These are phyloP conservation scores for Zea luxurians DNA, from an alignment of 176 grass and related monocot species.

Conservation along the genomic window DNA sequence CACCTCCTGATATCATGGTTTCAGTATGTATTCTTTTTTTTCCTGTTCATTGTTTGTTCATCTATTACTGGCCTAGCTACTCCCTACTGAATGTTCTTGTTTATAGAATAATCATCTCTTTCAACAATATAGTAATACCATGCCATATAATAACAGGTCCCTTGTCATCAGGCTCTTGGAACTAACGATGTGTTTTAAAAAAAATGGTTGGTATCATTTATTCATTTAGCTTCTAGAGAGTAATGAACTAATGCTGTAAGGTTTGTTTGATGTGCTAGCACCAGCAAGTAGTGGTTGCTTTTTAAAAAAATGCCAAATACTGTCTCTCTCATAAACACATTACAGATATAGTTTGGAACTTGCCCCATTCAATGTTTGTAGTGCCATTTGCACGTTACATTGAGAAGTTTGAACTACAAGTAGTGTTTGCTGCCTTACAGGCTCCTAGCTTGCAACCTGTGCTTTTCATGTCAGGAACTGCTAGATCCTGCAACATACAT, in stretches of 20 bases:
- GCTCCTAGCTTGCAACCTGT: neutral
- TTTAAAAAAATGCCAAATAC: neutral
- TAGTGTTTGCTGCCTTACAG: neutral
- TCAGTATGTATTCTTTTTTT: neutral
- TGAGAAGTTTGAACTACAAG: conserved; percentile 5
- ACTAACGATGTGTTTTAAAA: conserved; percentile 2
- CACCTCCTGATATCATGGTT: neutral
- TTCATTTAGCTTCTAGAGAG: conserved; percentile 5
- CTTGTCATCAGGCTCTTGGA: neutral
- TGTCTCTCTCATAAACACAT: neutral
- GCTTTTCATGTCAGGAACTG: neutral
- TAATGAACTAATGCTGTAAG: neutral
- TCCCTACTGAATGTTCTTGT: conserved; percentile 5
- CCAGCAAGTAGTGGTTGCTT: conserved; percentile 3
- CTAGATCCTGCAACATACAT: neutral
- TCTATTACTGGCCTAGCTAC: neutral
- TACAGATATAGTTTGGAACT: neutral
- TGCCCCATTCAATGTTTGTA: neutral
- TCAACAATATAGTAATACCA: neutral
- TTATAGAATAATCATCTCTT: conserved; percentile 20
- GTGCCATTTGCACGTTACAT: neutral
- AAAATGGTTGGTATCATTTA: conserved; percentile 1
- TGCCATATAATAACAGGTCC: neutral
- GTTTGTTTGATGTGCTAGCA: neutral
- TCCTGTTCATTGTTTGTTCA: neutral